Evolutionary conservation across 2,329 filamentous ascomycete species (phyloP).

Genomic region (Paraphaeosphaeria sporulosa): DNA sequence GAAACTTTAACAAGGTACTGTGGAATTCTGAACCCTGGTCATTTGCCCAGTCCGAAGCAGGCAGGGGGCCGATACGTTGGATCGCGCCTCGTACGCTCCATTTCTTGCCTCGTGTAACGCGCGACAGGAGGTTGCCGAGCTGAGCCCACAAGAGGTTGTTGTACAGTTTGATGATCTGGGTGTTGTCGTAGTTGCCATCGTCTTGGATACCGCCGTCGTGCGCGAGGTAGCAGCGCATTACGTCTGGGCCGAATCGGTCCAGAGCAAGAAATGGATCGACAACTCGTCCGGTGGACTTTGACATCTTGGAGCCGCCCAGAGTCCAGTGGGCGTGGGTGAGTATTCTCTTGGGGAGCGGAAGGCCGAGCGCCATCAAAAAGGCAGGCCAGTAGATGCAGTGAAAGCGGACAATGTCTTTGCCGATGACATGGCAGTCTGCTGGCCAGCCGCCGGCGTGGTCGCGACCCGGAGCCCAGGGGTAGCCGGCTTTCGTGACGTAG

Average conservation of each 20-base stretch:
- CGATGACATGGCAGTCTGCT: slow-evolving; percentile 88
- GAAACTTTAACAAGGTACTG: slow-evolving; percentile 47
- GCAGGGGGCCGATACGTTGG: slow-evolving; percentile 39
- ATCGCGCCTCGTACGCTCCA: slow-evolving; percentile 74
- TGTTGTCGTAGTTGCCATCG: slow-evolving; percentile 87
- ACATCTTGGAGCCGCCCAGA: slow-evolving; percentile 91
- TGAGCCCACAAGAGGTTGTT: slow-evolving; percentile 79
- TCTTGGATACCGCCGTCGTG: slow-evolving; percentile 77
- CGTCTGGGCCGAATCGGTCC: slow-evolving; percentile 85
- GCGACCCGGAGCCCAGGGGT: slow-evolving; percentile 76
- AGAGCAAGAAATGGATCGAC: slow-evolving; percentile 94
- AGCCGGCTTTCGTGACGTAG: slow-evolving; percentile 88
- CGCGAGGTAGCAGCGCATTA: slow-evolving; percentile 88
- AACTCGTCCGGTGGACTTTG: slow-evolving; percentile 92
- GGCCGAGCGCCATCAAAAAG: slow-evolving; percentile 84
- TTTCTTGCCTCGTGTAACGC: slow-evolving; percentile 71
- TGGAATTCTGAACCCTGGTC: slow-evolving; percentile 40
- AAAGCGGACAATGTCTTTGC: slow-evolving; percentile 94
- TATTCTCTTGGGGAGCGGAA: slow-evolving; percentile 80
- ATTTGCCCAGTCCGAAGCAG: slow-evolving; percentile 36
- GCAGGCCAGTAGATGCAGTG: slow-evolving; percentile 99
- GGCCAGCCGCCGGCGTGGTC: slow-evolving; percentile 79
- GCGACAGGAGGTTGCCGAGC: slow-evolving; percentile 80
- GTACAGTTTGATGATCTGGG: slow-evolving; percentile 76
- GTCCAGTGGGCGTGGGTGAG: slow-evolving; percentile 96